Conservation (phyloP, 2,329 filamentous ascomycete species). For the Penicillium sp. region DNA sequence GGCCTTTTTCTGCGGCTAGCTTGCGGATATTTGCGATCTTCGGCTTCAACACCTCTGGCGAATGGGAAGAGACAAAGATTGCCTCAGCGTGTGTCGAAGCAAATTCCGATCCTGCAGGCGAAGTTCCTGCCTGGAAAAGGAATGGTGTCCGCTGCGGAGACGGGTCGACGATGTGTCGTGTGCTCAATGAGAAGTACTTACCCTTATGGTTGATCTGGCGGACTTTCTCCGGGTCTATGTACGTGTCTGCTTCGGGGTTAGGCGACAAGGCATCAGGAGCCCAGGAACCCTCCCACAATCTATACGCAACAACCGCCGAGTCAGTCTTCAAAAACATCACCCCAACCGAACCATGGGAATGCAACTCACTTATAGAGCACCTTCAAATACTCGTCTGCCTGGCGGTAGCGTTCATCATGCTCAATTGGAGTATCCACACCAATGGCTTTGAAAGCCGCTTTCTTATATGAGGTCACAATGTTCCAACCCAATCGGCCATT, state of each 20-base stretch:
- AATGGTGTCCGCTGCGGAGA: conserved; percentile 59
- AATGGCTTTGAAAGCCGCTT: conserved; percentile 63
- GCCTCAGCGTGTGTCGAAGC: conserved; percentile 60
- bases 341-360: not conserved
- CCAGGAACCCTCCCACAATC: conserved; percentile 58
- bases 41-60: conserved; percentile 49
- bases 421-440: conserved; percentile 58
- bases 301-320: conserved; percentile 19
- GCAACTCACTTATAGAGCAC: conserved; percentile 60
- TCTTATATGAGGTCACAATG: conserved; percentile 65
- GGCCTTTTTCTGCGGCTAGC: conserved; percentile 52
- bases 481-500: conserved; percentile 65
- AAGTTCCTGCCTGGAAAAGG: conserved; percentile 61
- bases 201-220: conserved; percentile 62
- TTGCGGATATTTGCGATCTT: conserved; percentile 56
- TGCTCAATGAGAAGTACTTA: conserved; percentile 53
- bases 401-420: conserved; percentile 61
- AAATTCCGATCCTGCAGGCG: conserved; percentile 57
- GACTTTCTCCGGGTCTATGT: conserved; percentile 60
- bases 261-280: conserved; percentile 57
- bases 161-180: conserved; percentile 53
- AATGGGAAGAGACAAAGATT: conserved; percentile 60
- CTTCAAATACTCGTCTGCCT: conserved; percentile 62
- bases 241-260: conserved; percentile 56
- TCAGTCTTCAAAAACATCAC: not conserved